A percentile compares a stretch with the other conserved stretches of the same genome.
phyloP scores from a whole-genome alignment of 2,329 filamentous ascomycete species.

The Lachnum nothofagi region DNA sequence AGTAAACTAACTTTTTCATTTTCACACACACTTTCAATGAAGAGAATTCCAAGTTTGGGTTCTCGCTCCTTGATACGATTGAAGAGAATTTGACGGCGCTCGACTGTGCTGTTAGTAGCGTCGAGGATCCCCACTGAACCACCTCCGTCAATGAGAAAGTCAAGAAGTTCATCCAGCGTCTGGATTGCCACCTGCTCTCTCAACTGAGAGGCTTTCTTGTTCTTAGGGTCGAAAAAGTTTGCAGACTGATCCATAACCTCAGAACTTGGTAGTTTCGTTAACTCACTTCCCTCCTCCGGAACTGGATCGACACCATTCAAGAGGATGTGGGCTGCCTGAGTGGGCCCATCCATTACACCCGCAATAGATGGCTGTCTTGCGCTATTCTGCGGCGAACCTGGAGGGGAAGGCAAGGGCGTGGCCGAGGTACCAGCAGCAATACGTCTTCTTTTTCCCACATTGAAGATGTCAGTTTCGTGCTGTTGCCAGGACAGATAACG shows the following conservation, averaged over 20 bases:
- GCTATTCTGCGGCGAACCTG: conserved; percentile 24
- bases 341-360: conserved; percentile 34
- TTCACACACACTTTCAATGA: conserved; percentile 89
- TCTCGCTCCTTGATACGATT: conserved; percentile 76
- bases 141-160: conserved; percentile 76
- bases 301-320: conserved; percentile 44
- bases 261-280: conserved; percentile 24
- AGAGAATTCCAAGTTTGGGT: conserved; percentile 83
- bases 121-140: conserved; percentile 94
- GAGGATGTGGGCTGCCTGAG: conserved; percentile 52
- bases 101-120: conserved; percentile 91
- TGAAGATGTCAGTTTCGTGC: conserved; percentile 93
- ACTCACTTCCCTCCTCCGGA: conserved; percentile 19
- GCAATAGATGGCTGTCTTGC: conserved; percentile 18
- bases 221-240: conserved; percentile 88
- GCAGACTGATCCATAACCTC: conserved; percentile 79
- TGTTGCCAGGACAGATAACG: conserved; percentile 96
- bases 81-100: conserved; percentile 77
- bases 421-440: conserved; percentile 59
- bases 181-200: conserved; percentile 89
- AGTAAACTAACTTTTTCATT: conserved; percentile 56
- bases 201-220: conserved; percentile 73
- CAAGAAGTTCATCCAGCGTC: conserved; percentile 84
- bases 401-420: conserved; percentile 18
- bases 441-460: conserved; percentile 86